Conservation (phyloP, 2,329 filamentous ascomycete species). For the Colletotrichum simmondsii region DNA sequence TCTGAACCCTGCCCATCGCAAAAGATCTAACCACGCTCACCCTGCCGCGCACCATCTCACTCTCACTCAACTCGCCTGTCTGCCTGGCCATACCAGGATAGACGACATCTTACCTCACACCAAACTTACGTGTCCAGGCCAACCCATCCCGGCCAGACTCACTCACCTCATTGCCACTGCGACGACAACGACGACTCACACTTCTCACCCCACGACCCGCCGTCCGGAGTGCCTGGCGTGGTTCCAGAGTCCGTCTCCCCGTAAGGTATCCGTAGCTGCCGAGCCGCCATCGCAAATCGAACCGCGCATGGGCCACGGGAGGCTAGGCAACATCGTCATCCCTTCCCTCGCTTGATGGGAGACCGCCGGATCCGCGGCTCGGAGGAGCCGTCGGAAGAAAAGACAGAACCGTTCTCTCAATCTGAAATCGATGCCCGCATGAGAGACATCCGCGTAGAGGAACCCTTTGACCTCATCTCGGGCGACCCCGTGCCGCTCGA, state of each 20-base stretch:
- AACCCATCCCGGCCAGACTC: constrained; percentile 1
- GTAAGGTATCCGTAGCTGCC: background rate
- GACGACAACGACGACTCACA: background rate
- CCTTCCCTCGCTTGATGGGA: constrained; percentile 51
- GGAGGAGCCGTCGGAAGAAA: constrained; percentile 57
- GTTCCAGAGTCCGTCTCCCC: background rate
- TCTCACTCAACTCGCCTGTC: background rate
- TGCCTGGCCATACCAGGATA: constrained; percentile 18
- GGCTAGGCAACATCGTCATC: constrained; percentile 34
- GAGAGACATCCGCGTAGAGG: constrained; percentile 57
- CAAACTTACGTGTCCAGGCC: background rate
- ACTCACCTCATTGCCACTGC: constrained; percentile 2
- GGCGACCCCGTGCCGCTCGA: constrained; percentile 64
- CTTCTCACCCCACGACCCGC: background rate
- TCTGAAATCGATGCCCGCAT: constrained; percentile 65
- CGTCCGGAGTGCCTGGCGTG: background rate
- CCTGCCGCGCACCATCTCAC: background rate
- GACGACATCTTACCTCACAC: constrained; percentile 8
- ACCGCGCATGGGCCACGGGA: constrained; percentile 36
- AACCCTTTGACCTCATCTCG: constrained; percentile 49
- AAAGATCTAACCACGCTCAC: constrained; percentile 13
- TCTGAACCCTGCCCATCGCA: constrained; percentile 1
- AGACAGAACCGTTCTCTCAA: constrained; percentile 68
- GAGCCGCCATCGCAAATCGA: constrained; percentile 10
- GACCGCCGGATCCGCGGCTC: constrained; percentile 54